phyloP scores from a whole-genome alignment of 1,284 basidiomycete genomes.

The Leccinum fuscescens region DNA sequence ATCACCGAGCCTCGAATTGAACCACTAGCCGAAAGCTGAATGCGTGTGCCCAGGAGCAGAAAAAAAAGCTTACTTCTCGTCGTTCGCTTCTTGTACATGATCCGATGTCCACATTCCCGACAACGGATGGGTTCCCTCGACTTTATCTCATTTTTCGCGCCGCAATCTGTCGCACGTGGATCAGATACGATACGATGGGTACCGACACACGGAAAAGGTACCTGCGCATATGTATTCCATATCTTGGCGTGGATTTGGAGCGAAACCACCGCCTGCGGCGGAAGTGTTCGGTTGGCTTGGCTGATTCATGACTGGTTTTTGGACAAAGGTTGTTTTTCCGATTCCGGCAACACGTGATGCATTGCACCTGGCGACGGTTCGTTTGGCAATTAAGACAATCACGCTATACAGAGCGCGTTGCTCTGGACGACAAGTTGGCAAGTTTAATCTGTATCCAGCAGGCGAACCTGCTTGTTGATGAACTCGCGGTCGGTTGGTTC shows the following conservation, averaged over 20 bases:
- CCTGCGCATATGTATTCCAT: constrained; percentile 95
- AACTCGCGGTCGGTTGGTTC: not conserved
- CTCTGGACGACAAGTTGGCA: constrained; percentile 8
- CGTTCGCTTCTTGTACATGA: constrained; percentile 99
- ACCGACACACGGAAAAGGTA: constrained; percentile 36
- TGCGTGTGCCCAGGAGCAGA: constrained; percentile 10
- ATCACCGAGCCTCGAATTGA: constrained; percentile 82
- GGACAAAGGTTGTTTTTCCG: not conserved
- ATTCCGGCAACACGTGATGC: not conserved
- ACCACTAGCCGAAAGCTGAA: constrained; percentile 56
- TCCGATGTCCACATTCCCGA: constrained; percentile 94
- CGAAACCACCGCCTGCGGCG: constrained; percentile 27
- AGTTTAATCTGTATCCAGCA: not conserved
- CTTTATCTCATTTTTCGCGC: constrained; percentile 90
- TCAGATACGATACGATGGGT: constrained; percentile 9
- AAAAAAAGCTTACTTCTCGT: constrained; percentile 67
- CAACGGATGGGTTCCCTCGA: constrained; percentile 95
- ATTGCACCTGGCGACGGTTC: constrained; percentile 16
- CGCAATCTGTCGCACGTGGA: constrained; percentile 70
- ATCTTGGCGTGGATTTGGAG: constrained; percentile 49
- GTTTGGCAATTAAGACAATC: constrained; percentile 18
- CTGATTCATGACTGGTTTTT: constrained; percentile 29
- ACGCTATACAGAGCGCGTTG: constrained; percentile 12
- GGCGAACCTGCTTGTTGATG: not conserved
- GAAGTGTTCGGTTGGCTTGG: constrained; percentile 22